Percentiles rank a stretch among this genome's conserved stretches.
These are phyloP conservation scores for Monotropa hypopitys DNA, from an alignment of 179 eudicot species.

Conservation along the genomic window DNA sequence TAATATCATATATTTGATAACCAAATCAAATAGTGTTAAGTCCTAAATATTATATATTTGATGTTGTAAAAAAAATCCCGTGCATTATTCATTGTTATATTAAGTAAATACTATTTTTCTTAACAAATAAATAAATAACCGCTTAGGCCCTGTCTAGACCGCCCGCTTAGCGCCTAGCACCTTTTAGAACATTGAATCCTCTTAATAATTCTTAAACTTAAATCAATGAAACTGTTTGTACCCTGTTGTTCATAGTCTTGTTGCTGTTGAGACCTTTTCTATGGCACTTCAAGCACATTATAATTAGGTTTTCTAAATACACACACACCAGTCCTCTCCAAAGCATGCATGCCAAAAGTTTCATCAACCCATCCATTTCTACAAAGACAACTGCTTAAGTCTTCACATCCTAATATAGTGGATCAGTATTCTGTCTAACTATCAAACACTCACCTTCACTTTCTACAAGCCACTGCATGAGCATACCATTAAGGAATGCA, in stretches of 20 bases:
- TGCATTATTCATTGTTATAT: no score
- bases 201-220: neutral
- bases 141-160: no score
- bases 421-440: neutral
- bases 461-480: conserved; percentile 3
- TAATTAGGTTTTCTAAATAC: neutral
- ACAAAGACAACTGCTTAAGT: neutral
- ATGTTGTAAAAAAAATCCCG: no score
- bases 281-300: neutral
- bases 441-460: neutral
- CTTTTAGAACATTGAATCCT: no score
- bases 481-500: neutral
- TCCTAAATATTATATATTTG: no score
- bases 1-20: no score
- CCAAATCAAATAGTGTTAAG: no score
- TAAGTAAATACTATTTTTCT: no score
- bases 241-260: neutral
- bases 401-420: neutral
- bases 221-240: neutral
- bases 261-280: neutral
- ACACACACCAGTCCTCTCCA: neutral
- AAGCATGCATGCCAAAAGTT: neutral
- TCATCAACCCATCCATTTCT: neutral
- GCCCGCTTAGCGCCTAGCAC: no score
- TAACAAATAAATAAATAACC: no score